Evolutionary conservation across 352 stramenopile genomes (phyloP).

Genomic region (Globisporangium okanoganense): DNA sequence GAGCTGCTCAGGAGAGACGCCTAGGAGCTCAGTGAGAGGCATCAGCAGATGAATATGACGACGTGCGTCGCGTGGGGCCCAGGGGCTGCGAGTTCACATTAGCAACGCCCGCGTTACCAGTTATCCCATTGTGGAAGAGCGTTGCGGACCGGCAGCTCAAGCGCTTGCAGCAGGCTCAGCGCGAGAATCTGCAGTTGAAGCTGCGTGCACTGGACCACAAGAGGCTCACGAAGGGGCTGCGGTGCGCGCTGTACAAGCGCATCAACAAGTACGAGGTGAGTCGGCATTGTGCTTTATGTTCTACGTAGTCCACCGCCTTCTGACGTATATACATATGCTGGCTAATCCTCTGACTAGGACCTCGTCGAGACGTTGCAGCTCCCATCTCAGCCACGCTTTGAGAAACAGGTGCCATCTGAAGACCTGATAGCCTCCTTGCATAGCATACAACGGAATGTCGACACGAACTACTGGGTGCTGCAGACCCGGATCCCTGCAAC

Average conservation of each 20-base stretch:
- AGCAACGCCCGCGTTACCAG: no score
- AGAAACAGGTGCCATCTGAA: no score
- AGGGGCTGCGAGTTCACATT: no score
- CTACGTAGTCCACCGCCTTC: no score
- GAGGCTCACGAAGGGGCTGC: background rate
- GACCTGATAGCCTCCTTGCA: no score
- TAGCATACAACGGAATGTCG: background rate
- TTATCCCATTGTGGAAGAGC: background rate
- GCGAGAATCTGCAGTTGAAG: background rate
- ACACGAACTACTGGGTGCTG: background rate
- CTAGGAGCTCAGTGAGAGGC: background rate
- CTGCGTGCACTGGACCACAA: background rate
- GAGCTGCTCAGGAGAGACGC: background rate
- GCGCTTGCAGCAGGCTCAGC: background rate
- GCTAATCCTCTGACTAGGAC: background rate
- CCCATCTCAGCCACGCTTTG: background rate
- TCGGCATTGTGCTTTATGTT: no score
- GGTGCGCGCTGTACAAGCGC: background rate
- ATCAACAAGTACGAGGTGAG: background rate
- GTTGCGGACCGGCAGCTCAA: background rate
- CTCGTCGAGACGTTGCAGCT: background rate
- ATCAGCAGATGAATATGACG: background rate
- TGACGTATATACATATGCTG: no score
- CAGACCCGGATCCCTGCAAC: background rate
- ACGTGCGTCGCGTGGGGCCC: background rate